phyloP scores from a whole-genome alignment of 352 stramenopile species.

The Stramenopiles sp. region DNA sequence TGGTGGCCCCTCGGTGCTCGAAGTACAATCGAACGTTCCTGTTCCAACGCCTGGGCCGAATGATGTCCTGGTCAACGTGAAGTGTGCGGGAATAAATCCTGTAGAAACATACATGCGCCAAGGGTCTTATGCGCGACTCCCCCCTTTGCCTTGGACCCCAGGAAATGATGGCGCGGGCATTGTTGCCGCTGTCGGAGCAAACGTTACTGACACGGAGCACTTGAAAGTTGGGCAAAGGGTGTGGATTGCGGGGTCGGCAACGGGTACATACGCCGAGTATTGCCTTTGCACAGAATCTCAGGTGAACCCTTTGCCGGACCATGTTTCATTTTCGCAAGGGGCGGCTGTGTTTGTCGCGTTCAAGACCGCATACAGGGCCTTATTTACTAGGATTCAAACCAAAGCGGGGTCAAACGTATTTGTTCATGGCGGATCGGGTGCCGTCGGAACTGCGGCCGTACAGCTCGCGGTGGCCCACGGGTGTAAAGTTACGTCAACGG shows the following conservation, averaged over 20 bases:
- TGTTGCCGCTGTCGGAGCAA: neutral
- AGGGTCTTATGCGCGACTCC: neutral
- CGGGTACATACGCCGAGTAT: neutral
- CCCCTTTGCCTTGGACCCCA: neutral
- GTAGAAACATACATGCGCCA: conserved; percentile 6
- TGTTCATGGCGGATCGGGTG: neutral
- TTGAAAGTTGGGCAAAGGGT: neutral
- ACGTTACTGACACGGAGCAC: neutral
- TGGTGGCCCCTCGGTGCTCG: neutral
- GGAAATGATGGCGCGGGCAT: neutral
- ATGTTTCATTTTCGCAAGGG: neutral
- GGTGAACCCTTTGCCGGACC: too few species aligned
- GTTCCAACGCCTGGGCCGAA: neutral
- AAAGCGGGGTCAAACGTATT: neutral
- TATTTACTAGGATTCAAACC: neutral
- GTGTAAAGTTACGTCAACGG: neutral
- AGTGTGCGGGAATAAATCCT: neutral
- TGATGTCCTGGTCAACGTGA: neutral
- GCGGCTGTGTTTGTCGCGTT: neutral
- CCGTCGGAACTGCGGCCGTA: neutral
- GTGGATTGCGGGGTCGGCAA: neutral
- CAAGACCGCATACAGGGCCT: neutral
- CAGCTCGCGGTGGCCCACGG: neutral
- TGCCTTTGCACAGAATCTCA: too few species aligned
- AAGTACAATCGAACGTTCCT: neutral